phyloP scores from a whole-genome alignment of 805 yeast species.

The Zygosaccharomyces bailii region DNA sequence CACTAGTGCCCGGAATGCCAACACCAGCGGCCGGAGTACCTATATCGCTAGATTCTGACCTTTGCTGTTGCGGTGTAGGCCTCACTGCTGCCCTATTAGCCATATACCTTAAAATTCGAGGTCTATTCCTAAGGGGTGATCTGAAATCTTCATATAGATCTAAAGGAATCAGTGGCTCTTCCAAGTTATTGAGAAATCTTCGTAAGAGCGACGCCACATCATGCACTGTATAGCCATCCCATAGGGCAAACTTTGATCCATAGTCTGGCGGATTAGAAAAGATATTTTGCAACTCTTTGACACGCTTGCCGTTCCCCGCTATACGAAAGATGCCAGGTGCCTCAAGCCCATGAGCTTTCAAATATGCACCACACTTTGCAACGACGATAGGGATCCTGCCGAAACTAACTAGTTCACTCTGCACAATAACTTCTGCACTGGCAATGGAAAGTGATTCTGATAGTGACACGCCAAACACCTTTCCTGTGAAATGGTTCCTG shows the following conservation, averaged over 20 bases:
- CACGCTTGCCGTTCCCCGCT: conserved; percentile 85
- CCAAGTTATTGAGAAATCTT: conserved; percentile 78
- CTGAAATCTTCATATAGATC: conserved; percentile 73
- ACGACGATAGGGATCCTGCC: conserved; percentile 90
- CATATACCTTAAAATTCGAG: conserved; percentile 63
- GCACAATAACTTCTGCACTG: conserved; percentile 60
- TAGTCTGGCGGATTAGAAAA: conserved; percentile 87
- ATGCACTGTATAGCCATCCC: conserved; percentile 95
- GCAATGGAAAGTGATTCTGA: conserved; percentile 64
- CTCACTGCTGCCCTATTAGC: conserved; percentile 42
- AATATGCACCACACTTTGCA: conserved; percentile 89
- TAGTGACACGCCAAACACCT: conserved; percentile 78
- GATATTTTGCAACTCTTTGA: conserved; percentile 76
- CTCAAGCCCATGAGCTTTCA: conserved; percentile 72
- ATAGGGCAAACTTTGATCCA: conserved; percentile 72
- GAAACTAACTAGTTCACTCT: conserved; percentile 64
- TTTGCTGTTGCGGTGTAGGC: conserved; percentile 35
- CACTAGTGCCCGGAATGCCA: no score
- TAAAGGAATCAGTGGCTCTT: conserved; percentile 88
- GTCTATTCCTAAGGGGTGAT: conserved; percentile 64
- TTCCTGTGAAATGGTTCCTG: conserved; percentile 39
- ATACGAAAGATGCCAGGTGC: conserved; percentile 92
- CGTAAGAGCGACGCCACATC: conserved; percentile 92
- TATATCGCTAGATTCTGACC: conserved; percentile 18
- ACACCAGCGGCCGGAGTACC: conserved; percentile 12